Evolutionary conservation across 768 basidiomycete species (phyloP).

Genomic region (Brasilioporus rufonigricans): DNA sequence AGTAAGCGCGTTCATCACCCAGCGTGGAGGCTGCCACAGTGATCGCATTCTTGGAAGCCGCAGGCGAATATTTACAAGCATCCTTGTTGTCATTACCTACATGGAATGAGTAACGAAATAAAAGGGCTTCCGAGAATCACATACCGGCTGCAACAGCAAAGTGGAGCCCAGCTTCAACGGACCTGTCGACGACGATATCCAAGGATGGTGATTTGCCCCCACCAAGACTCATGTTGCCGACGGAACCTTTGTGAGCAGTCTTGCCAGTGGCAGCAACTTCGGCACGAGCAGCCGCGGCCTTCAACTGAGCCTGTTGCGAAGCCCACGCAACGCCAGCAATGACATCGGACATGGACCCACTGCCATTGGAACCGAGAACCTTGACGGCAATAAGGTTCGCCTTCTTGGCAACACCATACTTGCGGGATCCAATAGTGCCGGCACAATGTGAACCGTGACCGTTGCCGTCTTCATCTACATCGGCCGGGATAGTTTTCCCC

Average conservation of each 20-base stretch:
- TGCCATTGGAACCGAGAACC: conserved; percentile 92
- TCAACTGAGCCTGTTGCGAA: conserved; percentile 46
- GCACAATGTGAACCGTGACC: conserved; percentile 96
- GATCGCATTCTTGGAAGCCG: conserved; percentile 82
- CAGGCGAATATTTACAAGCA: conserved; percentile 92
- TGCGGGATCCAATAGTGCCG: conserved; percentile 90
- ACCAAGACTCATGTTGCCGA: conserved; percentile 97
- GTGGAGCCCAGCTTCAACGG: conserved; percentile 83
- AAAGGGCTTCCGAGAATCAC: conserved; percentile 20
- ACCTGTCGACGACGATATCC: conserved; percentile 81
- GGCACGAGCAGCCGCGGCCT: conserved; percentile 56
- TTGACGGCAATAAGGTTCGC: conserved; percentile 90
- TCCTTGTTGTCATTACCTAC: conserved; percentile 80
- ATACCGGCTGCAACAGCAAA: conserved; percentile 95
- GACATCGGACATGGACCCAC: conserved; percentile 94
- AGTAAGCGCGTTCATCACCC: conserved; percentile 78
- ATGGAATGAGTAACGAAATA: background rate
- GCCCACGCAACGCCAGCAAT: conserved; percentile 87
- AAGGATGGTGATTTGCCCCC: conserved; percentile 88
- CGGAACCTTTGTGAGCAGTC: conserved; percentile 88
- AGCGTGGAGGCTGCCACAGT: conserved; percentile 93
- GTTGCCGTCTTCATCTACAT: conserved; percentile 87
- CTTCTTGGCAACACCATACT: conserved; percentile 95
- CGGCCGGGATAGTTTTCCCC: conserved; percentile 92
- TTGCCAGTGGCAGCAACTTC: conserved; percentile 73